Evolutionary conservation across 805 yeast species (phyloP), one percentile per base, ranked within the genome.

Genomic region (Candida ortonii): DNA sequence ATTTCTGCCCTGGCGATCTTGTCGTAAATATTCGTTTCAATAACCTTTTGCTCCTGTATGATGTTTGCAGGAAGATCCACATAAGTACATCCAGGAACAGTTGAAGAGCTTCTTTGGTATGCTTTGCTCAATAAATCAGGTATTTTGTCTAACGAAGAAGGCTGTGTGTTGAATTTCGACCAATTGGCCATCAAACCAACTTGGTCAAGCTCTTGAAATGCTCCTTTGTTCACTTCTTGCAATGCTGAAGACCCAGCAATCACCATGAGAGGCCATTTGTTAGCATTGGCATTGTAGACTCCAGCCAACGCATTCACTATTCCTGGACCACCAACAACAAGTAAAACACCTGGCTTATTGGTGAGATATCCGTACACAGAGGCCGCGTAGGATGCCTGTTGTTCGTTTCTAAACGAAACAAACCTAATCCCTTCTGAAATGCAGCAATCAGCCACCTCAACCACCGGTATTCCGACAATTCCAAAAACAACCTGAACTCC

Each of bases 281-380:
- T 82, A 34, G 71, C 61, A 24, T 62, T 66, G 6, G 87, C 71
- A 47, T 81, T 81, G 48, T 74, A 78, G 2, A 78, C 60, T 40
- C 88, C 89, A 0, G 87, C 74, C 27, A 77, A 47, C 0, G 84
- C 80, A 43, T 81, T 86, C 7, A 81, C 66, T 3, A 81, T 61
- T 4, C 88, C 88, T 0, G 88, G 87, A 0, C 88, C 88, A 20
- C 89, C 88, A 4, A 82, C 88, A 0, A 79, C 83, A 3, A 81
- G 62, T 12, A 78, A 53, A 0, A 81, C 83, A 13, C 84, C 87
- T 0, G 88, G 88, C 39, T 55, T 60, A 1, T 76, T 74, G 4
- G 83, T 78, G 26, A 81, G 51, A 44, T 75, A 81, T 0, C 87
- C 87, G 52, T 81, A 79, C 0, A 73, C 70, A 1, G 84, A 74